Evolutionary conservation across 2,329 filamentous ascomycete species (phyloP).

Genomic region (Botrytis aclada): DNA sequence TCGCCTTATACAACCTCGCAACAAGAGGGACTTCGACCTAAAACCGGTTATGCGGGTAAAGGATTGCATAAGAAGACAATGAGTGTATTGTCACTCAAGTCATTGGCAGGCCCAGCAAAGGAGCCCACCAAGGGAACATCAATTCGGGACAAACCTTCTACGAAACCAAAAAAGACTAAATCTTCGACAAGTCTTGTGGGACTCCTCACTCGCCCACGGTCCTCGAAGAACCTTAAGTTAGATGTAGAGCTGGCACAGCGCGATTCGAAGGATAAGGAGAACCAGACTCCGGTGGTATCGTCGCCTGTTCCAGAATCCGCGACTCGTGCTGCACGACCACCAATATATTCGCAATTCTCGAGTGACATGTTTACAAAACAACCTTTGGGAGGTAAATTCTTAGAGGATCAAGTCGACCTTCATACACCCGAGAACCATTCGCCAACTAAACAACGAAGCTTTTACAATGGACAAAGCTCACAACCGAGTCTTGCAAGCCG

Average conservation of each 20-base stretch:
- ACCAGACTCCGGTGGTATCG: slow-evolving; percentile 57
- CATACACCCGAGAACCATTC: slow-evolving; percentile 37
- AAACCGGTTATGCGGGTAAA: slow-evolving; percentile 35
- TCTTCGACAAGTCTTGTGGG: slow-evolving; percentile 74
- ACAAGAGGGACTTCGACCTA: slow-evolving; percentile 37
- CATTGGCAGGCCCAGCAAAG: slow-evolving; percentile 38
- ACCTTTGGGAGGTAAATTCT: slow-evolving; percentile 41
- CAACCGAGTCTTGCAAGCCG: slow-evolving; percentile 32
- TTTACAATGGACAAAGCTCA: slow-evolving; percentile 29
- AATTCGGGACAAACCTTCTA: slow-evolving; percentile 62
- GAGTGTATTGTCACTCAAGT: slow-evolving; percentile 46
- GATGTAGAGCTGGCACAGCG: slow-evolving; percentile 50
- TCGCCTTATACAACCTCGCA: slow-evolving; percentile 42
- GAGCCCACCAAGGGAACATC: slow-evolving; percentile 42
- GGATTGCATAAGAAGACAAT: slow-evolving; percentile 47
- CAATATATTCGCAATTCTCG: slow-evolving; percentile 78
- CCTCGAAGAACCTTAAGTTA: slow-evolving; percentile 63
- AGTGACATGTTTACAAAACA: slow-evolving; percentile 39
- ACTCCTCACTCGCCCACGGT: slow-evolving; percentile 72
- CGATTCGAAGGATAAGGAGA: slow-evolving; percentile 72
- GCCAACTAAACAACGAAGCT: slow-evolving; percentile 36
- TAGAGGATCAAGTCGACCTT: slow-evolving; percentile 38
- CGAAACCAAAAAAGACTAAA: slow-evolving; percentile 60
- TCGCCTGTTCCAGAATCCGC: slow-evolving; percentile 43
- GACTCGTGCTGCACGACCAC: slow-evolving; percentile 50